Evolutionary conservation across 2,329 filamentous ascomycete species (phyloP), one percentile per base, ranked within the genome.

Genomic region (Penicillium aurantiogriseum): DNA sequence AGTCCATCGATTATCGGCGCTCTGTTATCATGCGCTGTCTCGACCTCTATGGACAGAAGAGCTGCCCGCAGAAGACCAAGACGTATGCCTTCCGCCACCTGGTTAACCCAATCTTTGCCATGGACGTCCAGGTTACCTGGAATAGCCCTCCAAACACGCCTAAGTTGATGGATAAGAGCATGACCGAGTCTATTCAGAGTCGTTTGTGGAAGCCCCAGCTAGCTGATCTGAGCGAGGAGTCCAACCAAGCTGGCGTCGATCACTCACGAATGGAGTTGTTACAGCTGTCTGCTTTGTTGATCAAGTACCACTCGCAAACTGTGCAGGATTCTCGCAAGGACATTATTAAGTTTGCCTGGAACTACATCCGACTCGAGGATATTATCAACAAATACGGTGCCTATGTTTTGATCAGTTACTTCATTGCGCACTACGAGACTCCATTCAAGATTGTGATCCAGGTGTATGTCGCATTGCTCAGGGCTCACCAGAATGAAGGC

Each of bases 291-390:
- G 92, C 94, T 0, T 87, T 99, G 79, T 81, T 99, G 39, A 88
- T 99, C 75, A 99, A 99, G 71, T 96, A 97, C 69, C 91, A 99
- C 69, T 87, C 93, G 68, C 85, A 85, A 33, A 89, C 92, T 53
- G 84, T 99, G 1, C 90, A 95, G 65, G 94, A 97, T 68, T 88
- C 91, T 2, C 87, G 95, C 38, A 99, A 99, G 75, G 94, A 99
- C 63, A 93, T 99, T 61, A 99, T 99, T 70, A 97, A 97, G 76
- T 99, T 97, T 75, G 92, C 92, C 3, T 99, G 94, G 94, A 96
- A 92, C 19, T 97, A 96, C 71, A 99, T 99, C 68, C 87, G 91
- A 25, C 84, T 99, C n/a, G 95, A 99, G 70, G 94, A 99, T 74
- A 90, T 96, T 56, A 96, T 99, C 79, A 99, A 97, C 80, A 99